Conservation (phyloP, 1,284 basidiomycete genomes). For the Puccinia polysora region DNA sequence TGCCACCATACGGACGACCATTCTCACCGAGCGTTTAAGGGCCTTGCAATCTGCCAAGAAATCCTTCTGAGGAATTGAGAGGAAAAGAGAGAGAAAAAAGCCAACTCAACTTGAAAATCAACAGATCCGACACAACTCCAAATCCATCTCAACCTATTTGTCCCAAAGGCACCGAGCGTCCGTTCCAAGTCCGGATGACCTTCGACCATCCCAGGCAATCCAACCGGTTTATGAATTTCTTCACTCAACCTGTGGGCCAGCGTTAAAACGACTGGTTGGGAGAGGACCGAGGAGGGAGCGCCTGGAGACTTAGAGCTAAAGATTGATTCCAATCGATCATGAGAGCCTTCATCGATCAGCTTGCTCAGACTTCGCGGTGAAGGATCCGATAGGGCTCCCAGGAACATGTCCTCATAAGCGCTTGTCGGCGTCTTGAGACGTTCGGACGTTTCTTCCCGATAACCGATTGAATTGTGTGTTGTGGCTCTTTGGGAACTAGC, state of each 20-base stretch:
- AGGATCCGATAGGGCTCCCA: constrained; percentile 13
- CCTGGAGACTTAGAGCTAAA: background rate
- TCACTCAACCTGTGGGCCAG: constrained; percentile 18
- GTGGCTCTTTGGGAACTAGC: background rate
- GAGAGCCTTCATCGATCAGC: constrained; percentile 4
- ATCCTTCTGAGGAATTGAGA: background rate
- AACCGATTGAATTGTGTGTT: background rate
- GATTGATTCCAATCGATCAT: background rate
- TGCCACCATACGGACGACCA: background rate
- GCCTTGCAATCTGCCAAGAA: background rate
- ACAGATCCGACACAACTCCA: constrained; percentile 12
- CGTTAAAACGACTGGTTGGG: constrained; percentile 23
- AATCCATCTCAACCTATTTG: constrained; percentile 28
- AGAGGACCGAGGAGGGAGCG: background rate
- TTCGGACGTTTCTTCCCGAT: background rate
- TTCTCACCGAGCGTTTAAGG: no score
- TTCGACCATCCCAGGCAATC: no score
- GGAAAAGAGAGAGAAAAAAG: background rate
- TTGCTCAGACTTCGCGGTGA: background rate
- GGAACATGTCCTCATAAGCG: constrained; percentile 26
- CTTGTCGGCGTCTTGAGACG: background rate
- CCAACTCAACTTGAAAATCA: background rate
- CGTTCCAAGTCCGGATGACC: no score
- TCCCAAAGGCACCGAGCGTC: background rate
- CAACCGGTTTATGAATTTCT: background rate